phyloP scores from a whole-genome alignment of 257 asterid species.

The Buddleja alternifolia region DNA sequence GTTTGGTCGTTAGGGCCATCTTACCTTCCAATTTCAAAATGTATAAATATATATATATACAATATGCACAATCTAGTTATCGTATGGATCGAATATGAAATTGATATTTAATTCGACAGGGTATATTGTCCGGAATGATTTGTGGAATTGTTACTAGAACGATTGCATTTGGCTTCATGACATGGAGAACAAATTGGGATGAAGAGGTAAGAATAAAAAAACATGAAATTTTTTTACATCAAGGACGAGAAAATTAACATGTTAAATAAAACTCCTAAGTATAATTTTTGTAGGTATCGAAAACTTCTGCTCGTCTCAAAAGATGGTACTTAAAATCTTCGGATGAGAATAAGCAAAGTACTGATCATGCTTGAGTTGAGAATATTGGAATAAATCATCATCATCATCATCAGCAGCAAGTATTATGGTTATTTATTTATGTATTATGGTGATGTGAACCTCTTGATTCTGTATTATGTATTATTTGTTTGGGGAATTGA shows the following conservation, averaged over 20 bases:
- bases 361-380: constrained; percentile 32
- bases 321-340: constrained; percentile 46
- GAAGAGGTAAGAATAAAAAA: constrained; percentile 36
- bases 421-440: too few relatives aligned
- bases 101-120: constrained; percentile 36
- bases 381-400: neutral
- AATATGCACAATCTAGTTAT: too few relatives aligned
- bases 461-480: too few relatives aligned
- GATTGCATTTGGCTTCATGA: constrained; percentile 50
- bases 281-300: constrained; percentile 20
- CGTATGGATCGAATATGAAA: too few relatives aligned
- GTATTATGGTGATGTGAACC: too few relatives aligned
- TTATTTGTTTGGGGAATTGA: too few relatives aligned
- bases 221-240: neutral
- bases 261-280: neutral
- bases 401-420: too few relatives aligned
- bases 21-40: too few relatives aligned
- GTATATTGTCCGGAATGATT: constrained; percentile 68
- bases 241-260: neutral
- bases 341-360: constrained; percentile 25
- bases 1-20: too few relatives aligned
- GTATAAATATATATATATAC: too few relatives aligned
- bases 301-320: constrained; percentile 30
- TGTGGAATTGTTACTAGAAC: constrained; percentile 55
- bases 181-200: too few relatives aligned